Evolutionary conservation across 31 red algal genomes (phyloP).

Genomic region (Odonthalia washingtoniensis): DNA sequence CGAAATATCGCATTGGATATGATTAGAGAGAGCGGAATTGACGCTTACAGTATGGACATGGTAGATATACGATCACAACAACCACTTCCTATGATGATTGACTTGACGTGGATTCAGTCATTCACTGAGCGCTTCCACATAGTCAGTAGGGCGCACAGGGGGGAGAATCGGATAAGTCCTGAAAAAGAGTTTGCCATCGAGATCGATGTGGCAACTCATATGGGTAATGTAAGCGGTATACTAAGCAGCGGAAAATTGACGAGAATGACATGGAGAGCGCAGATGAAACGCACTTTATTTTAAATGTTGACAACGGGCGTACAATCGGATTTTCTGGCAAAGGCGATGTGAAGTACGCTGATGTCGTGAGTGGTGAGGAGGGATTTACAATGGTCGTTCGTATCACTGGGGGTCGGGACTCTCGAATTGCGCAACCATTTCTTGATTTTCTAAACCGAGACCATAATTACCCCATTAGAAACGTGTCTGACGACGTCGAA

Average conservation of each 20-base stretch:
- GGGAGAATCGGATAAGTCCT: conserved; percentile 15
- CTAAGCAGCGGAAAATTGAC: conserved; percentile 13
- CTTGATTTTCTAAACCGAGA: conserved; percentile 39
- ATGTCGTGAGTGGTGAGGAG: conserved; percentile 52
- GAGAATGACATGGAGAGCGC: conserved; percentile 40
- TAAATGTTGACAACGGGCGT: conserved; percentile 51
- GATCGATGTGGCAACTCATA: conserved; percentile 37
- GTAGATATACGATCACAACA: not conserved
- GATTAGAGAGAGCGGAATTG: not conserved
- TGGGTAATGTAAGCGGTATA: not conserved
- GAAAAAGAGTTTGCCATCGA: conserved; percentile 27
- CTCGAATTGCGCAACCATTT: conserved; percentile 26
- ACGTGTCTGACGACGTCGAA: conserved; percentile 9
- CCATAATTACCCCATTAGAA: conserved; percentile 34
- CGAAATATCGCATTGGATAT: not conserved
- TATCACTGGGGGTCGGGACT: conserved; percentile 27
- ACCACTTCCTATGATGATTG: not conserved
- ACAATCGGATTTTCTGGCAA: conserved; percentile 37
- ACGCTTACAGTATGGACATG: not conserved
- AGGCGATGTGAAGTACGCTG: conserved; percentile 45
- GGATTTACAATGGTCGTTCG: conserved; percentile 45
- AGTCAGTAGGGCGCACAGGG: conserved; percentile 19
- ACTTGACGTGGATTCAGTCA: conserved; percentile 20
- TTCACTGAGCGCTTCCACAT: conserved; percentile 34
- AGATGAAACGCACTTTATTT: conserved; percentile 48